Evolutionary conservation across 2,329 filamentous ascomycete genomes (phyloP).

Genomic region (Diaporthe sp.): DNA sequence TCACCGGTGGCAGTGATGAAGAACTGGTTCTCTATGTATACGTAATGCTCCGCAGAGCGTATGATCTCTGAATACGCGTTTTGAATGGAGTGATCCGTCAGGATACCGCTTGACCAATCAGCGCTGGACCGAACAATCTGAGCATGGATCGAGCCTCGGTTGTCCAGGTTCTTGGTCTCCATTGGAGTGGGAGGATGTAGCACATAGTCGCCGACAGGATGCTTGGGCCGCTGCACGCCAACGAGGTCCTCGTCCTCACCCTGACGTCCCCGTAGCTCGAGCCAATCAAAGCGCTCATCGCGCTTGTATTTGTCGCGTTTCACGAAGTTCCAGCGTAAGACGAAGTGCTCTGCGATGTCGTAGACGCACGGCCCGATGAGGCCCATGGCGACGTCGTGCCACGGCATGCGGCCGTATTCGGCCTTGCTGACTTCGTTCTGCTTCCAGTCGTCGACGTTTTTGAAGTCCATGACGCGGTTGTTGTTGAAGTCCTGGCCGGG

Average conservation of each 20-base stretch:
- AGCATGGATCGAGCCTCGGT: slow-evolving; percentile 82
- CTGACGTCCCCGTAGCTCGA: slow-evolving; percentile 81
- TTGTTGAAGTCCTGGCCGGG: slow-evolving; percentile 99
- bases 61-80: slow-evolving; percentile 91
- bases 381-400: slow-evolving; percentile 96
- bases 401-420: slow-evolving; percentile 95
- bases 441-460: slow-evolving; percentile 92
- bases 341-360: slow-evolving; percentile 96
- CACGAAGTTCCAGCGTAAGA: slow-evolving; percentile 95
- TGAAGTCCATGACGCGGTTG: slow-evolving; percentile 95
- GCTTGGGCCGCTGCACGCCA: slow-evolving; percentile 88
- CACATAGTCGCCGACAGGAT: slow-evolving; percentile 89
- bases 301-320: slow-evolving; percentile 99
- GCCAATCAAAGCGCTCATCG: slow-evolving; percentile 86
- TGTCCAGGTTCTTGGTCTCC: slow-evolving; percentile 72
- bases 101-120: slow-evolving; percentile 94
- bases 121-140: slow-evolving; percentile 91
- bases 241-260: slow-evolving; percentile 87
- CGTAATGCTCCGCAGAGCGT: slow-evolving; percentile 87
- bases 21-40: slow-evolving; percentile 99
- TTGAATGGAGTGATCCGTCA: slow-evolving; percentile 87
- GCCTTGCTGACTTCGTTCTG: slow-evolving; percentile 92
- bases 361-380: slow-evolving; percentile 91
- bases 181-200: slow-evolving; percentile 83
- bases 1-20: slow-evolving; percentile 96